phyloP scores from a whole-genome alignment of 805 yeast genomes.

The Saccharomycopsis oosterbeekiorum region DNA sequence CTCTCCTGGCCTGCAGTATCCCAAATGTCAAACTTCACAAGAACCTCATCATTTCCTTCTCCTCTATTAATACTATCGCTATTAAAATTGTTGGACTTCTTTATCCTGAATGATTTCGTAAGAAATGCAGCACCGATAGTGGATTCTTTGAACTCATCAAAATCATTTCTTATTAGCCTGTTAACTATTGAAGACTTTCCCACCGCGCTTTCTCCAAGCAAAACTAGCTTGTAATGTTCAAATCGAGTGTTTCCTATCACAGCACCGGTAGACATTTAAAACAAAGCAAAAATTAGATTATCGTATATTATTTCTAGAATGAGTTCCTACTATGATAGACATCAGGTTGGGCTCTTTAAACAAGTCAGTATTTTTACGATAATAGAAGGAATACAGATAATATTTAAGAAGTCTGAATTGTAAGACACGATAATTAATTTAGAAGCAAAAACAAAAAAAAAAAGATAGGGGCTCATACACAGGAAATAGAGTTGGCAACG shows the following conservation, averaged over 20 bases:
- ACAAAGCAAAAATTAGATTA: too few relatives aligned
- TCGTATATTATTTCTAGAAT: too few relatives aligned
- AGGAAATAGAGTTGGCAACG: too few relatives aligned
- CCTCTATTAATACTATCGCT: constrained; percentile 26
- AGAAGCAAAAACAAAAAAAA: too few relatives aligned
- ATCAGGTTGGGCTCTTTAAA: too few relatives aligned
- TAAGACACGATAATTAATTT: too few relatives aligned
- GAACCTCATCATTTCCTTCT: constrained; percentile 40
- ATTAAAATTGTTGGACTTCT: constrained; percentile 1
- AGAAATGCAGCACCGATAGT: constrained; percentile 82
- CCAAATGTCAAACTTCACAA: constrained; percentile 72
- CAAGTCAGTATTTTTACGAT: too few relatives aligned
- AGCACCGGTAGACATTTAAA: background rate
- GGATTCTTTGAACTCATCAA: constrained; percentile 65
- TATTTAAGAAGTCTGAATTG: too few relatives aligned
- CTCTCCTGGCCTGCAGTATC: constrained; percentile 84
- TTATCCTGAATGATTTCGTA: constrained; percentile 37
- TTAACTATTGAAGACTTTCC: constrained; percentile 61
- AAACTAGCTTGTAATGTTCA: constrained; percentile 52
- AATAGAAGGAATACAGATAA: too few relatives aligned
- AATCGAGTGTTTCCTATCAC: constrained; percentile 20
- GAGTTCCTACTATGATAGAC: too few relatives aligned
- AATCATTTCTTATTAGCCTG: constrained; percentile 62
- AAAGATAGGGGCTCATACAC: too few relatives aligned
- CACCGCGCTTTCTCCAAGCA: constrained; percentile 58